Evolutionary conservation across 192 early-diverging fungal genomes (phyloP), one percentile per base, ranked within the genome.

Genomic region (Umbelopsis ramanniana): DNA sequence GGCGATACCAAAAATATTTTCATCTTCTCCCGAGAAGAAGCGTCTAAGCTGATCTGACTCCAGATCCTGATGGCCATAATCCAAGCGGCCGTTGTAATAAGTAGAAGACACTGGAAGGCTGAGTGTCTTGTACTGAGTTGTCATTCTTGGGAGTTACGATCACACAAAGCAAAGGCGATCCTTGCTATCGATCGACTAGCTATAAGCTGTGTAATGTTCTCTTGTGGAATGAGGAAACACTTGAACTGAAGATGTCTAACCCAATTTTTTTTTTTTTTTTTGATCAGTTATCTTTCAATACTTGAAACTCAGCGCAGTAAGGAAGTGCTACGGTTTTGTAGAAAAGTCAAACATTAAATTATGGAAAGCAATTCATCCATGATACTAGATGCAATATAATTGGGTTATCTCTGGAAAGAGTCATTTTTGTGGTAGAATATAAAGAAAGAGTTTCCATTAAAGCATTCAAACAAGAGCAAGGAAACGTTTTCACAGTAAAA

Each of bases 1-100:
- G 24, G 70, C 48, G 37, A 72, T 63, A 45, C 75, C 75, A 69
- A 77, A 77, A 37, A 77, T 46, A 57, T 77, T 71, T 35, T 72
- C 70, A 40, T 66, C 68, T 69, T 77, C 67, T 21, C 75, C 70
- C 15, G 75, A 77, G 21, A 66, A 52, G 71, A 50, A 77, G 14
- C 75, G 43, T 38, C 53, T 33, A 15, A 77, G 50, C 12, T 53
- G 53, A 57, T 74, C 67, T 19, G 52, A 24, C 5, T 35, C 47
- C 33, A 33, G 23, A 21, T 29, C 67, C 11, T 29, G 57, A 63
- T 63, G 57, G 33, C 33, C 29, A 35, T 37, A 63, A n/a, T 37
- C 33, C 57, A 63, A 37, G 19, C 33, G 29, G 26, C 57, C 57
- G 35, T 63, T 63, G 57, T 63, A 63, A 26, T 63, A 63, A 63